Conservation (phyloP, 208 protist genomes). For the Trypanosoma congolense region DNA sequence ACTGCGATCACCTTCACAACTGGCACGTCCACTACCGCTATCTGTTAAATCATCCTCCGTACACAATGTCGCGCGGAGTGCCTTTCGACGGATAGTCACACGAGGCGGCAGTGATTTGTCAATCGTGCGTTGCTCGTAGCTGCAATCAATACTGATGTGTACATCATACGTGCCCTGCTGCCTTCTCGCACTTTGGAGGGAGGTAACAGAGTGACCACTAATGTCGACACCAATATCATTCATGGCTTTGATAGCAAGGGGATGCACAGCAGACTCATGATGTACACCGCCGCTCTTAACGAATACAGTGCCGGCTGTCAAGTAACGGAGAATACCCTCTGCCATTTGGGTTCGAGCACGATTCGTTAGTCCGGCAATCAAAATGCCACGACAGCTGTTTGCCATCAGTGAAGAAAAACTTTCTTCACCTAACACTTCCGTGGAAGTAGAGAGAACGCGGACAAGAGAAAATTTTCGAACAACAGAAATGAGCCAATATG, state of each 20-base stretch:
- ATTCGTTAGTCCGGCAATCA: conserved; percentile 74
- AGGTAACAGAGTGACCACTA: conserved; percentile 37
- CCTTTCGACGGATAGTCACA: background rate
- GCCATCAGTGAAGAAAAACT: too few relatives aligned
- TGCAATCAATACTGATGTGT: conserved; percentile 72
- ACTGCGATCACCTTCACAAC: background rate
- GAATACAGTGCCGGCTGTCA: conserved; percentile 52
- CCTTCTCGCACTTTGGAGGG: conserved; percentile 46
- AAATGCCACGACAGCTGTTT: conserved; percentile 59
- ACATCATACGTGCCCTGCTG: conserved; percentile 80
- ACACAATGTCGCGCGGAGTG: too few relatives aligned
- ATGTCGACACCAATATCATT: conserved; percentile 50
- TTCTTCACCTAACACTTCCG: too few relatives aligned
- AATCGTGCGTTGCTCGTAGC: conserved; percentile 33
- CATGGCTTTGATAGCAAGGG: conserved; percentile 58
- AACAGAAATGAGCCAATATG: too few relatives aligned
- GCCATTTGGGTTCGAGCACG: conserved; percentile 81
- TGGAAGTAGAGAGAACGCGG: too few relatives aligned
- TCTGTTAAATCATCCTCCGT: background rate
- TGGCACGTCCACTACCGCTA: background rate
- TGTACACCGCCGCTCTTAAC: conserved; percentile 67
- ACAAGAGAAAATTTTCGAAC: too few relatives aligned
- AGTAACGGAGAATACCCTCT: conserved; percentile 57
- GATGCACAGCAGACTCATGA: conserved; percentile 50
- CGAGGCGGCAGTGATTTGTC: conserved; percentile 37